Conservation (phyloP, 495 filamentous ascomycete genomes). For the Cercophora scortea region DNA sequence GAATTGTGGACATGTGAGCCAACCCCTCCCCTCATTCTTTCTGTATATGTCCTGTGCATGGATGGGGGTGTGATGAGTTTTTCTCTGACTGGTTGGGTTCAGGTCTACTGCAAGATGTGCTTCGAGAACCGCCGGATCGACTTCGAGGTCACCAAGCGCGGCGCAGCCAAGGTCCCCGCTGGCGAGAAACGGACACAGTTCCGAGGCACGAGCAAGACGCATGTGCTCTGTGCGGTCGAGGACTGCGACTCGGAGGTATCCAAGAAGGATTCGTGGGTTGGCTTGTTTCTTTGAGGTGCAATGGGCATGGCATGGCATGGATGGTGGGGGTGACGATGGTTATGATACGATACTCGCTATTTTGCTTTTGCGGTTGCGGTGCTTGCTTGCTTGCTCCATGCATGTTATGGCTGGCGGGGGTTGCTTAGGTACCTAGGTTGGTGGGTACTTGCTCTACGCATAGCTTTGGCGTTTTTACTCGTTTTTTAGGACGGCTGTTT, state of each 20-base stretch:
- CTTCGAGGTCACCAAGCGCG: slow-evolving; percentile 15
- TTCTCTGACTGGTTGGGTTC: not conserved
- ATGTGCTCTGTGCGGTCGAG: slow-evolving; percentile 34
- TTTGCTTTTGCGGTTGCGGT: not conserved
- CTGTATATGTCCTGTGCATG: not conserved
- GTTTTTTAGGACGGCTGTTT: too few relatives aligned
- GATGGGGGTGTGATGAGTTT: not conserved
- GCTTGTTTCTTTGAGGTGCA: slow-evolving; percentile 29
- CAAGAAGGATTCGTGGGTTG: slow-evolving; percentile 35
- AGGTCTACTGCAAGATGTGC: slow-evolving; percentile 40
- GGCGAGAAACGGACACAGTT: not conserved
- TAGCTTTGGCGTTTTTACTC: too few relatives aligned
- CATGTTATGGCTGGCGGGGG: not conserved
- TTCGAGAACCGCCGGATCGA: slow-evolving; percentile 26
- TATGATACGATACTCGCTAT: not conserved
- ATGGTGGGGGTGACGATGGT: not conserved
- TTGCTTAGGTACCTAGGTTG: too few relatives aligned
- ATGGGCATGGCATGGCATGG: not conserved
- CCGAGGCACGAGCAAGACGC: not conserved
- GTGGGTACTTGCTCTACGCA: too few relatives aligned
- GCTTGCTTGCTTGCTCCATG: not conserved
- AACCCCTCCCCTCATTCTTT: not conserved
- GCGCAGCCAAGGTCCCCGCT: slow-evolving; percentile 9
- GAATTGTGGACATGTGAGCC: slow-evolving; percentile 40
- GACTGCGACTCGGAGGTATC: slow-evolving; percentile 32